Evolutionary conservation across 2,329 filamentous ascomycete genomes (phyloP), one percentile per base, ranked within the genome.

Genomic region (Hymenoscyphus fraxineus): DNA sequence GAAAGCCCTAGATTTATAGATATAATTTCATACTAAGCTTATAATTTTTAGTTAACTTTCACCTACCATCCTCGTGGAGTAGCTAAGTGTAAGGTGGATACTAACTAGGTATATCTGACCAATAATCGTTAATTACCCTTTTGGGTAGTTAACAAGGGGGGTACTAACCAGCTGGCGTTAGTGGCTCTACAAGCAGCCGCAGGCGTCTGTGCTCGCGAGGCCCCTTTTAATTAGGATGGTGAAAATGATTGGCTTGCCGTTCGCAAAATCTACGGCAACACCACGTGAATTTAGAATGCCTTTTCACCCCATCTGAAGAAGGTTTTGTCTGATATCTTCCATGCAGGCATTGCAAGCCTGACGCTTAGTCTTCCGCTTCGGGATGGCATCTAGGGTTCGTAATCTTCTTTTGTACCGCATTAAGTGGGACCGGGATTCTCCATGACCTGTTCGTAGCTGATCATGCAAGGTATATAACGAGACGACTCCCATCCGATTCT

Each of bases 281-380:
- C 19, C 44, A 51, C 22, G 44, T 22, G 19, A 27, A 12, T 51
- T 22, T 35, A 5, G 35, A 7, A 7, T 35, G 35, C 35, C 35
- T 35, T 51, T 22, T 19, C 19, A n/a, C 59, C 51, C 56, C 60
- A 57, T 61, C 60, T 61, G 60, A 61, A 61, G 59, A 57, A 61
- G 44, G 44, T 61, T 61, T 38, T 61, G 60, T 61, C 60, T 56
- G 60, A 40, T 61, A 31, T 56, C 39, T 19, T 35, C 35, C 51
- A 57, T 55, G 16, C 47, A 61, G 27, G 47, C 47, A 22, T 22
- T 55, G 16, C 47, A 61, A 40, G 47, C 47, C 39, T 22, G 35
- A 13, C n/a, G n/a, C 32, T 60, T 44, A 2, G 35, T 3, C 35
- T 7, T 44, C 16, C 16, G 41, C 16, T n/a, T 19, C 22, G 19